A percentile compares a stretch with the other conserved stretches of the same genome.
phyloP scores from a whole-genome alignment of 2,329 filamentous ascomycete genomes.

The Cladophialophora bantiana region DNA sequence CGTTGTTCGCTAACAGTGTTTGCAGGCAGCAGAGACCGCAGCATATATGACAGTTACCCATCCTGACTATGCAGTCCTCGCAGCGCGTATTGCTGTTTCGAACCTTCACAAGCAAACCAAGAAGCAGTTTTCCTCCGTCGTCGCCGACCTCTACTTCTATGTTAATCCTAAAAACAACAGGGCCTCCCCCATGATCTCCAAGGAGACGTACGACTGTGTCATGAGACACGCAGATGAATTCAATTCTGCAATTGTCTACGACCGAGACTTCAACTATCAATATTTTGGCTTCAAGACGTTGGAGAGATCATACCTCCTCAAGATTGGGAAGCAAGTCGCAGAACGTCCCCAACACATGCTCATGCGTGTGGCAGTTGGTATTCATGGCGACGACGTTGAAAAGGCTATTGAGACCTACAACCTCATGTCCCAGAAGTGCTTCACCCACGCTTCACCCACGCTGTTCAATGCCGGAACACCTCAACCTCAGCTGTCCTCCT shows the following conservation, averaged over 20 bases:
- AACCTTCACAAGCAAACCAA: constrained; percentile 99
- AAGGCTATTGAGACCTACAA: constrained; percentile 97
- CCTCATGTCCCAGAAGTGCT: constrained; percentile 98
- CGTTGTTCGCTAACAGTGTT: constrained; percentile 40
- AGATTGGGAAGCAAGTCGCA: constrained; percentile 93
- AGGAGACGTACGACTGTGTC: constrained; percentile 87
- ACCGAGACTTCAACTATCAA: constrained; percentile 99
- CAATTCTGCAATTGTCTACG: constrained; percentile 98
- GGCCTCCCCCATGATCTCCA: constrained; percentile 90
- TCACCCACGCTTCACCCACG: constrained; percentile 96
- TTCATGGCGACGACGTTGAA: constrained; percentile 94
- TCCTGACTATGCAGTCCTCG: constrained; percentile 97
- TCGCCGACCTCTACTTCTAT: constrained; percentile 93
- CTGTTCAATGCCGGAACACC: constrained; percentile 98
- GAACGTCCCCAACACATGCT: constrained; percentile 99
- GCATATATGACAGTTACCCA: constrained; percentile 99
- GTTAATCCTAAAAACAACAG: constrained; percentile 90
- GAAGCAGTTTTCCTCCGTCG: constrained; percentile 98
- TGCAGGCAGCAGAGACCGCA: constrained; percentile 93
- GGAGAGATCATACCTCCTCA: constrained; percentile 95
- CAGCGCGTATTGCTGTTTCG: constrained; percentile 96
- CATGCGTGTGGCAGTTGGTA: constrained; percentile 97
- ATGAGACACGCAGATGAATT: constrained; percentile 97
- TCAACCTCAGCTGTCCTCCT: constrained; percentile 91
- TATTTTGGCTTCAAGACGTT: constrained; percentile 99